Conservation (phyloP, 2,329 filamentous ascomycete species). For the Trichothecium sympodiale region DNA sequence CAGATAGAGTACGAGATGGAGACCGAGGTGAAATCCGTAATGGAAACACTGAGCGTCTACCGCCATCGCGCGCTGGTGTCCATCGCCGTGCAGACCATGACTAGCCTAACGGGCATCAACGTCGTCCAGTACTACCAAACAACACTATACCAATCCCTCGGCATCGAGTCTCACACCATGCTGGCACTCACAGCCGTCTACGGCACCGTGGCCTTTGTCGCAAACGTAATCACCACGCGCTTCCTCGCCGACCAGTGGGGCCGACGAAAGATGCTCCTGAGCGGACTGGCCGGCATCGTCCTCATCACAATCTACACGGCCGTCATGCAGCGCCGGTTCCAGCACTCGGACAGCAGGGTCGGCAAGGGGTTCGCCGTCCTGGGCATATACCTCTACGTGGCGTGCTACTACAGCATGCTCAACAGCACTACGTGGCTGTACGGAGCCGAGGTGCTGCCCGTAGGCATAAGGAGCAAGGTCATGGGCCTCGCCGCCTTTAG, state of each 20-base stretch:
- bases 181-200: constrained; percentile 43
- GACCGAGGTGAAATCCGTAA: constrained; percentile 38
- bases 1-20: constrained; percentile 48
- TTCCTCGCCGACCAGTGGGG: constrained; percentile 48
- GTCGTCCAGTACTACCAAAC: constrained; percentile 41
- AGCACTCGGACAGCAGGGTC: constrained; percentile 39
- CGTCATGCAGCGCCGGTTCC: constrained; percentile 46
- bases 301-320: constrained; percentile 48
- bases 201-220: constrained; percentile 38
- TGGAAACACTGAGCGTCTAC: constrained; percentile 40
- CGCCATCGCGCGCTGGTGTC: constrained; percentile 39
- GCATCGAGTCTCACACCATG: constrained; percentile 36
- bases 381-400: constrained; percentile 47
- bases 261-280: constrained; percentile 45
- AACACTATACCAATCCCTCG: constrained; percentile 42
- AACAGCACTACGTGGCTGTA: constrained; percentile 45
- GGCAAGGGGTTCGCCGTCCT: constrained; percentile 50
- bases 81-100: constrained; percentile 47
- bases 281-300: constrained; percentile 38
- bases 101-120: constrained; percentile 43
- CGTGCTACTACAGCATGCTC: constrained; percentile 41
- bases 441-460: constrained; percentile 42
- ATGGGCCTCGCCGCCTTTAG: constrained; percentile 43
- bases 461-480: constrained; percentile 39
- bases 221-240: constrained; percentile 38